These are phyloP conservation scores for Agastache rugosa DNA, from an alignment of 257 asterid species.

Conservation along the genomic window DNA sequence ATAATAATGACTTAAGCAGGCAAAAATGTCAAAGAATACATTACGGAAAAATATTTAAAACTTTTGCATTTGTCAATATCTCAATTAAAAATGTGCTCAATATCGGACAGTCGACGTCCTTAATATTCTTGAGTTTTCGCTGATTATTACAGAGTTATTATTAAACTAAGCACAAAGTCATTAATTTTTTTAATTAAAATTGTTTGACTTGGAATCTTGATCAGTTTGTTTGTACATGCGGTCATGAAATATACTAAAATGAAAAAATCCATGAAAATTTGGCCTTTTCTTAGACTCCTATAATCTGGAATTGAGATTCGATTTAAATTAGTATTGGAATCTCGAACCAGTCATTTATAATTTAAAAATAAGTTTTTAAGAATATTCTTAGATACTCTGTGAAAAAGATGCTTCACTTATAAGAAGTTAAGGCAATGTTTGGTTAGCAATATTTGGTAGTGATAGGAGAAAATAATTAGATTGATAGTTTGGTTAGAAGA, in stretches of 20 bases:
- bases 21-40: not conserved
- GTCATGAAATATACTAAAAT: not conserved
- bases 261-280: not conserved
- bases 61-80: constrained; percentile 5
- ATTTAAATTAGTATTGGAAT: constrained; percentile 13
- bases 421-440: not conserved
- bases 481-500: too few species aligned
- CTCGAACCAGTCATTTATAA: not conserved
- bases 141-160: not conserved
- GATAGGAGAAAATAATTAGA: too few species aligned
- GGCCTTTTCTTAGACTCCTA: constrained; percentile 9
- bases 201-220: constrained; percentile 23
- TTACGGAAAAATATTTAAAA: not conserved
- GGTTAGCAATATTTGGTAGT: not conserved
- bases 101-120: not conserved
- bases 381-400: not conserved
- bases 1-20: not conserved
- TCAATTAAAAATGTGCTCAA: not conserved
- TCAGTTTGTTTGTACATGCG: not conserved
- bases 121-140: not conserved
- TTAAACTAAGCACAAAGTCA: not conserved
- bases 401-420: not conserved
- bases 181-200: not conserved
- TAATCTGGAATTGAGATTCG: not conserved
- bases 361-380: not conserved